Percentiles rank a stretch among this genome's conserved stretches.
Conservation (phyloP, 148 eudicot genomes). For the Heliosperma pusillum region DNA sequence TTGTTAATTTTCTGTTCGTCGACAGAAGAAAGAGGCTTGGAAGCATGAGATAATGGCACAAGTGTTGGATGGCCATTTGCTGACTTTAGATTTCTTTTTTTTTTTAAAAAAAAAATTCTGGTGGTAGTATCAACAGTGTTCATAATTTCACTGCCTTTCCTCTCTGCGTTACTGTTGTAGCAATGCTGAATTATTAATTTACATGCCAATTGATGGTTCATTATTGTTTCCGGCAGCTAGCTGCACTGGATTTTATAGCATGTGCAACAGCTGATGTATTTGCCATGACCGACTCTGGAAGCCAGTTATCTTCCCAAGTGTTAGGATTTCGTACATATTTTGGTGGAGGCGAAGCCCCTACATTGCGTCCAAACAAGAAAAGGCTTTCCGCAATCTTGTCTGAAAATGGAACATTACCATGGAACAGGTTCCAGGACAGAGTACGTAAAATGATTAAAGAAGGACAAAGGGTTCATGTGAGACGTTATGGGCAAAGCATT, state of each 20-base stretch:
- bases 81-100: neutral
- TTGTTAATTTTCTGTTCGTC: no score
- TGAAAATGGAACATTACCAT: conserved; percentile 49
- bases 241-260: conserved; percentile 84
- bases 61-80: neutral
- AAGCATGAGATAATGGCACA: neutral
- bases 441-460: conserved; percentile 68
- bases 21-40: no score
- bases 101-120: no score
- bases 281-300: conserved; percentile 94
- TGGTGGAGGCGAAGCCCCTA: conserved; percentile 78
- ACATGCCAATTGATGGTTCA: neutral
- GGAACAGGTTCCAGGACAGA: conserved; percentile 59
- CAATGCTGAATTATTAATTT: neutral
- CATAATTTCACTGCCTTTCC: neutral
- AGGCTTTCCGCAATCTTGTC: conserved; percentile 64
- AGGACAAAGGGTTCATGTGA: conserved; percentile 48
- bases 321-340: conserved; percentile 77
- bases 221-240: conserved; percentile 49
- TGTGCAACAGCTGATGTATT: conserved; percentile 90
- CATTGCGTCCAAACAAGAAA: conserved; percentile 78
- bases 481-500: conserved; percentile 63
- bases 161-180: neutral
- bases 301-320: conserved; percentile 86
- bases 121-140: neutral